phyloP scores from a whole-genome alignment of 1,139 yeast species.

The Suhomyces terraborum region DNA sequence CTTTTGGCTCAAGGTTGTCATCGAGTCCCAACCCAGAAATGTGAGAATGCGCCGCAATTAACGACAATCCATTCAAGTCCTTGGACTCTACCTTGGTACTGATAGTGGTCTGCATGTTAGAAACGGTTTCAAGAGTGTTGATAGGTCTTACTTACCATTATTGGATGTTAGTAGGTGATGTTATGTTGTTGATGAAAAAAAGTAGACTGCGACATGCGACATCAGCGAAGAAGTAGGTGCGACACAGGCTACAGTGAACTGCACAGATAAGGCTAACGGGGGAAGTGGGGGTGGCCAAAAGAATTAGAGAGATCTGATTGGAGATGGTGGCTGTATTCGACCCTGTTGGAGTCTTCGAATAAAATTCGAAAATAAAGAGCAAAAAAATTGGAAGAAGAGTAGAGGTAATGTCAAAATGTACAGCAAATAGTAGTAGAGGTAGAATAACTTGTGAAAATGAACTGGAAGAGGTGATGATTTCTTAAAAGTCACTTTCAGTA shows the following conservation, averaged over 20 bases:
- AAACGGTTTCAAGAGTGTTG: not conserved
- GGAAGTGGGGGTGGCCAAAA: no score
- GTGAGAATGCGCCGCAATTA: conserved; percentile 96
- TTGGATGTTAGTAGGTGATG: conserved; percentile 1
- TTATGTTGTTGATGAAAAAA: conserved; percentile 9
- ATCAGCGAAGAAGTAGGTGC: conserved; percentile 1
- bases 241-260: not conserved
- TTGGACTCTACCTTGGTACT: conserved; percentile 42
- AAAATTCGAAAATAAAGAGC: no score
- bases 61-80: conserved; percentile 59
- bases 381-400: no score
- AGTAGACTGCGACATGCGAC: conserved; percentile 4
- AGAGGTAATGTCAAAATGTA: no score
- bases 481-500: no score
- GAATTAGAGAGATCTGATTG: no score
- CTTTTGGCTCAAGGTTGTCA: conserved; percentile 82
- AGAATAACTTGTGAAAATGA: no score
- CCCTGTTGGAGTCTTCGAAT: no score
- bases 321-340: no score
- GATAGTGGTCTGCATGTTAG: conserved; percentile 28
- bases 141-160: conserved; percentile 16
- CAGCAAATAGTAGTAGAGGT: no score
- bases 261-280: no score
- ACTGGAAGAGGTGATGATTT: no score
- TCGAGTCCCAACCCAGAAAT: conserved; percentile 94